These are phyloP conservation scores for Aspergillus flavus DNA, from an alignment of 2,329 filamentous ascomycete species.

Conservation along the genomic window DNA sequence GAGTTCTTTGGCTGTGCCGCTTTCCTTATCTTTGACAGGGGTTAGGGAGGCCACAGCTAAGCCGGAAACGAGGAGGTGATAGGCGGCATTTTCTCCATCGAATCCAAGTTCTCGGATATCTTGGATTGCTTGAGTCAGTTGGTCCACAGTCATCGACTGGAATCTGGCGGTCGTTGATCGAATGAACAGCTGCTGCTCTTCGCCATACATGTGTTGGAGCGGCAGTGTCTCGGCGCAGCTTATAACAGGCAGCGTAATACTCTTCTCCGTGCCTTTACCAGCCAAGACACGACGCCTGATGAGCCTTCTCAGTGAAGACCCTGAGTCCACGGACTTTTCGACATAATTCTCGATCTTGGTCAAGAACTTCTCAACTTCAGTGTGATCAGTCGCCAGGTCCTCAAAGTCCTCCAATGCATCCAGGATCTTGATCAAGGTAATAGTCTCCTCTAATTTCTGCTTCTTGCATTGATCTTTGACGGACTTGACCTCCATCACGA, in stretches of 20 bases:
- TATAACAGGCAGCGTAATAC: constrained; percentile 32
- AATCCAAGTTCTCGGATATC: constrained; percentile 36
- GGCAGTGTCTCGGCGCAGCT: constrained; percentile 39
- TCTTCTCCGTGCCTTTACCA: constrained; percentile 30
- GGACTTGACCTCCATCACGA: constrained; percentile 39
- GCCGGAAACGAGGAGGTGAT: constrained; percentile 40
- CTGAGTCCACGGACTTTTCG: constrained; percentile 36
- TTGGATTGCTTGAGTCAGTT: constrained; percentile 33
- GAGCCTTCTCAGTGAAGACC: constrained; percentile 28
- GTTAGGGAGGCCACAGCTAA: constrained; percentile 37
- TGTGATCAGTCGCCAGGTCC: constrained; percentile 37
- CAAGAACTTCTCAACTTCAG: constrained; percentile 39
- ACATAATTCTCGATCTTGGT: constrained; percentile 40
- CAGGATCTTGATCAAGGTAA: constrained; percentile 40
- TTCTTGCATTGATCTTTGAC: constrained; percentile 40
- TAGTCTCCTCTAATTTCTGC: constrained; percentile 34
- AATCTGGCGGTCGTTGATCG: constrained; percentile 39
- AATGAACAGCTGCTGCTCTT: constrained; percentile 42
- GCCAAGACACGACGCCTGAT: constrained; percentile 40
- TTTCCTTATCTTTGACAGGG: constrained; percentile 43
- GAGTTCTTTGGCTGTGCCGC: constrained; percentile 35
- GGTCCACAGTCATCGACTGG: constrained; percentile 33
- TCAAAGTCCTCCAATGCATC: constrained; percentile 45
- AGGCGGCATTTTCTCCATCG: constrained; percentile 29
- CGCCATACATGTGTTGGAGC: constrained; percentile 39